Evolutionary conservation across 176 grass and related monocot genomes (phyloP).

Genomic region (Oryza glumipatula): DNA sequence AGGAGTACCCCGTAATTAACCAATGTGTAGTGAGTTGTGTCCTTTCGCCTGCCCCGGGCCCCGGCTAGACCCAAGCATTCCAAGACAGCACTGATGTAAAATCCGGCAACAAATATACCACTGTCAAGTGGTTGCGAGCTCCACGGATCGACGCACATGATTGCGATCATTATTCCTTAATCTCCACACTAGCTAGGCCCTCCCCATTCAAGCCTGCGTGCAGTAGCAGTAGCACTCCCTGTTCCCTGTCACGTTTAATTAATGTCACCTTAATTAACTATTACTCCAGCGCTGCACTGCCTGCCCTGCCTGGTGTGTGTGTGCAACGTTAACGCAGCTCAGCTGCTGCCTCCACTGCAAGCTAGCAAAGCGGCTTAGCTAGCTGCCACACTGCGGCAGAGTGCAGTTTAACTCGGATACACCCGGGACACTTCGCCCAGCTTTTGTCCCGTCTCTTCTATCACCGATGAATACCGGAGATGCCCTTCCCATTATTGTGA

Average conservation of each 20-base stretch:
- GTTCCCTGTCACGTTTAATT: not conserved
- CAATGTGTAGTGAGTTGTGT: not conserved
- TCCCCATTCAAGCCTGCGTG: not conserved
- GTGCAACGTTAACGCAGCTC: not conserved
- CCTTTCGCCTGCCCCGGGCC: not conserved
- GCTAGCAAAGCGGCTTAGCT: conserved; percentile 19
- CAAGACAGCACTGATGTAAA: conserved; percentile 8
- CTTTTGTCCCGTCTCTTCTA: conserved; percentile 37
- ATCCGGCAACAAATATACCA: not conserved
- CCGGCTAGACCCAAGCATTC: not conserved
- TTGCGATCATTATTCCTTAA: conserved; percentile 48
- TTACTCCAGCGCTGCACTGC: not conserved
- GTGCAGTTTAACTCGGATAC: conserved; percentile 44
- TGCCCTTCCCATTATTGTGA: not conserved
- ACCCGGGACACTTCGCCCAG: conserved; percentile 10
- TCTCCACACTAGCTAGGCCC: not conserved
- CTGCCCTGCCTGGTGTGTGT: not conserved
- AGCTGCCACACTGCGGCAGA: conserved; percentile 43
- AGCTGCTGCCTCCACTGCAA: not conserved
- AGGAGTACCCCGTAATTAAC: not conserved
- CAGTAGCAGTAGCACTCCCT: not conserved
- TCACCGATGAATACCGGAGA: not conserved
- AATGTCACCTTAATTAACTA: conserved; percentile 7
- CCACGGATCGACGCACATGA: not conserved
- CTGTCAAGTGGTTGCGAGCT: not conserved